These are phyloP conservation scores for Xanthoparmelia taractica DNA, from an alignment of 495 filamentous ascomycete species.

Conservation along the genomic window DNA sequence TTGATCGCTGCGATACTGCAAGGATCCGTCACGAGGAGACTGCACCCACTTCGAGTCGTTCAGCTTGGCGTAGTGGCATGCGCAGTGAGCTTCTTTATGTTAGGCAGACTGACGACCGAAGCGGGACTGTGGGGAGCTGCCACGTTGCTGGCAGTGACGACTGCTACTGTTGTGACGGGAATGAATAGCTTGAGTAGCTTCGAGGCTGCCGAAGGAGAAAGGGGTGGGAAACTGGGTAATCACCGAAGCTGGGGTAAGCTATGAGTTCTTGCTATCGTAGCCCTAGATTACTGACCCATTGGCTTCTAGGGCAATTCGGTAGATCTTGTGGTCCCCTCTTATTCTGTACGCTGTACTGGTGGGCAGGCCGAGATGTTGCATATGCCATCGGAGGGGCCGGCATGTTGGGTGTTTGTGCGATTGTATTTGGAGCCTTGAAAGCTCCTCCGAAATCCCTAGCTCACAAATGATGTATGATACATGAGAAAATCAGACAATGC, in stretches of 20 bases:
- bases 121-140: constrained; percentile 70
- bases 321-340: constrained; percentile 76
- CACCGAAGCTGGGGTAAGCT: constrained; percentile 66
- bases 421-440: constrained; percentile 64
- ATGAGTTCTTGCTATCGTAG: not conserved
- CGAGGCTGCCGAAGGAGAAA: constrained; percentile 69
- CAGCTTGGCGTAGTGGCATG: constrained; percentile 72
- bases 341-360: constrained; percentile 98
- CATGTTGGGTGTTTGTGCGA: constrained; percentile 61
- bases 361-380: constrained; percentile 82
- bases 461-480: not conserved
- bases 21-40: constrained; percentile 70
- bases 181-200: constrained; percentile 87
- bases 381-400: constrained; percentile 73
- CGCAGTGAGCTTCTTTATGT: constrained; percentile 68
- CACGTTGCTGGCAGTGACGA: constrained; percentile 75
- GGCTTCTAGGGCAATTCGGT: constrained; percentile 63
- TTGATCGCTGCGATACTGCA: constrained; percentile 87
- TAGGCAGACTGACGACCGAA: constrained; percentile 60
- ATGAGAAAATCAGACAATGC: not conserved
- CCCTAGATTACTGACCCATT: not conserved
- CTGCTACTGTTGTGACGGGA: constrained; percentile 87
- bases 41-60: constrained; percentile 70
- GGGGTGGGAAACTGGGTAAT: constrained; percentile 77
- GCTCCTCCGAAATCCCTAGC: constrained; percentile 28